A percentile compares a stretch with the other conserved stretches of the same genome.
These are phyloP conservation scores for Plenodomus biglobosus DNA, from an alignment of 2,329 filamentous ascomycete species.

Conservation along the genomic window DNA sequence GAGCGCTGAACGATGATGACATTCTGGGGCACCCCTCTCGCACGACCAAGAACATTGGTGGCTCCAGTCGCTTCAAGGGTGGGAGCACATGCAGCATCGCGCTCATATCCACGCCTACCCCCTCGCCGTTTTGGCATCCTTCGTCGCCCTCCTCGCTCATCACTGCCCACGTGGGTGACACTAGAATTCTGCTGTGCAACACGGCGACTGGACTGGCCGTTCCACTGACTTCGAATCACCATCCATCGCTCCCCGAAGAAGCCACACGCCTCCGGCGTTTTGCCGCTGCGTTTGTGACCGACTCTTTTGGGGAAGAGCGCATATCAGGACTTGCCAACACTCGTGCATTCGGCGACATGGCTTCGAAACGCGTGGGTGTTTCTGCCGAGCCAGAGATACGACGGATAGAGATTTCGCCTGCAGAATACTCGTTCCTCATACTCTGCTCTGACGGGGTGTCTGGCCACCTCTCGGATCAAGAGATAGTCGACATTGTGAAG, in stretches of 20 bases:
- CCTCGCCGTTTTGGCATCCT: conserved; percentile 94
- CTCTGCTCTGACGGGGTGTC: conserved; percentile 88
- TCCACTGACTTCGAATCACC: conserved; percentile 86
- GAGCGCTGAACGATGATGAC: conserved; percentile 81
- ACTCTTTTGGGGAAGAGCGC: conserved; percentile 96
- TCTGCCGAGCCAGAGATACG: conserved; percentile 90
- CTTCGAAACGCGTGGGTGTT: conserved; percentile 87
- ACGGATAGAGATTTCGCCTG: conserved; percentile 75
- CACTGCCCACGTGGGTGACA: conserved; percentile 91
- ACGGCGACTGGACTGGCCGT: conserved; percentile 78
- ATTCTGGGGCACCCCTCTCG: conserved; percentile 68
- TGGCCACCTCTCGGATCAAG: conserved; percentile 83
- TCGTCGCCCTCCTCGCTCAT: conserved; percentile 79
- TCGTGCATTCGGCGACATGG: conserved; percentile 89
- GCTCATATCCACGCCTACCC: conserved; percentile 87
- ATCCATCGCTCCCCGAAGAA: conserved; percentile 84
- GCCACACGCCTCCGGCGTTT: conserved; percentile 81
- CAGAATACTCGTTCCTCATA: conserved; percentile 86
- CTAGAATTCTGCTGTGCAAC: conserved; percentile 84
- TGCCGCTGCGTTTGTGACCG: conserved; percentile 83
- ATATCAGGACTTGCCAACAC: conserved; percentile 93
- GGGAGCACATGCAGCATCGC: conserved; percentile 90
- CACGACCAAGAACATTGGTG: conserved; percentile 64
- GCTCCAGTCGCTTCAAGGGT: conserved; percentile 78
- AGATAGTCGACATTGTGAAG: conserved; percentile 94